Evolutionary conservation across 106 monocot species (phyloP), one percentile per base, ranked within the genome.

Genomic region (Allium sativum): DNA sequence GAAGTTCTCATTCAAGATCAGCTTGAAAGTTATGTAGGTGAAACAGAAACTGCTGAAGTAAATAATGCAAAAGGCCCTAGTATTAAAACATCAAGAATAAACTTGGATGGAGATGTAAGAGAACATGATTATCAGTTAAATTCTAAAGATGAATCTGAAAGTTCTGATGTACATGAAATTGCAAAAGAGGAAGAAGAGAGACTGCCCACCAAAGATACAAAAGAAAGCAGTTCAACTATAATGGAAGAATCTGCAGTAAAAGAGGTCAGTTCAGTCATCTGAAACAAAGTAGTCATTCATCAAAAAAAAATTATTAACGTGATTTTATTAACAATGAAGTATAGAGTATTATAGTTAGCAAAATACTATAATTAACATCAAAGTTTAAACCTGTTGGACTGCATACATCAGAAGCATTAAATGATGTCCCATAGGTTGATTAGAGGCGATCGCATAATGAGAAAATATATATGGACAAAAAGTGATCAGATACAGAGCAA

Each of bases 201-300:
- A 31, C 2, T 31, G 31, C 1, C 31, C 31, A 31, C 31, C 1
- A 5, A 31, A 31, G 31, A 31, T 31, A 31, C 31, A 31, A 31
- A 31, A 31, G 31, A 31, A 31, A 31, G 31, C 31, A 2, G 31
- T 31, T 31, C 46, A 14, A 42, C 12, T 12, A 48, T 18, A 19
- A 62, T 18, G 16, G 46, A 46, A 17, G 61, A 6, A 62, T 18
- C 18, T 62, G 13, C 21, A 48, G 31, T 12, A 16, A 48, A 63
- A 48, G 63, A 63, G 48, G 63, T 63, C 48, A 9, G 63, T 63
- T 48, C 18, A 31, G 31, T 31, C 31, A n/a, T 31, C 31, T 31
- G 31, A 31, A 31, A 31, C 31, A 31, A 31, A 31, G 31, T 31
- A 2, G 31, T 2, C 31, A 31, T 31, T 5, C 31, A 31, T 31